Conservation (phyloP, 306 rosid species). For the Vigna hirtella region DNA sequence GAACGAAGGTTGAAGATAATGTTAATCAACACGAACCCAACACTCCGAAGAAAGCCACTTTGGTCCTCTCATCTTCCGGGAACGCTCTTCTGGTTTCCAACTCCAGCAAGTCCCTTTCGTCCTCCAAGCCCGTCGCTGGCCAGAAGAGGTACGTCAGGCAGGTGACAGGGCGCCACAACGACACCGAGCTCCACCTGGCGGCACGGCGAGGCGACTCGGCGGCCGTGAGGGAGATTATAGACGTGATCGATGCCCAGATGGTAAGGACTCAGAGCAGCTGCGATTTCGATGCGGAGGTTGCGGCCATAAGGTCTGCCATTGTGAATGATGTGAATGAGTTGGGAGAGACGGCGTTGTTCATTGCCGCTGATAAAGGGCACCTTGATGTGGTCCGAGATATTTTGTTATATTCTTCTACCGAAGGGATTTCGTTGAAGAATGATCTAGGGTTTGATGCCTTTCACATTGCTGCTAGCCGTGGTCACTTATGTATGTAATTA, state of each 20-base stretch:
- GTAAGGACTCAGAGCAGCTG: slow-evolving; percentile 51
- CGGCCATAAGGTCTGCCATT: slow-evolving; percentile 60
- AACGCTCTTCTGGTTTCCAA: slow-evolving; percentile 55
- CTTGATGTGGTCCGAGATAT: slow-evolving; percentile 61
- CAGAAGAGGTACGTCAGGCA: slow-evolving; percentile 76
- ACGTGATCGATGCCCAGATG: slow-evolving; percentile 68
- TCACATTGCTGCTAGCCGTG: slow-evolving; percentile 75
- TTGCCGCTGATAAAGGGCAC: slow-evolving; percentile 70
- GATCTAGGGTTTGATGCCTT: slow-evolving; percentile 63
- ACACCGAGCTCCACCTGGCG: slow-evolving; percentile 79
- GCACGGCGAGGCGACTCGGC: slow-evolving; percentile 59
- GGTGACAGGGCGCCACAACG: slow-evolving; percentile 74
- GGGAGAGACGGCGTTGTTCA: slow-evolving; percentile 72
- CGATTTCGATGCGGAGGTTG: slow-evolving; percentile 67
- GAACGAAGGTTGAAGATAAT: slow-evolving; percentile 1
- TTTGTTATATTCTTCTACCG: slow-evolving; percentile 36
- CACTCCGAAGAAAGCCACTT: slow-evolving; percentile 45
- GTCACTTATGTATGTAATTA: slow-evolving; percentile 58
- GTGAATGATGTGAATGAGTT: slow-evolving; percentile 74
- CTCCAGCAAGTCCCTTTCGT: slow-evolving; percentile 54
- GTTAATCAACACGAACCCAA: slow-evolving; percentile 39
- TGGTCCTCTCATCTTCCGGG: slow-evolving; percentile 52
- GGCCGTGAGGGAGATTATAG: slow-evolving; percentile 51
- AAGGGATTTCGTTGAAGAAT: slow-evolving; percentile 65
- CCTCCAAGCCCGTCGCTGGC: not conserved